Conservation (phyloP, 176 grass and related monocot species). For the Panicum miliaceum region DNA sequence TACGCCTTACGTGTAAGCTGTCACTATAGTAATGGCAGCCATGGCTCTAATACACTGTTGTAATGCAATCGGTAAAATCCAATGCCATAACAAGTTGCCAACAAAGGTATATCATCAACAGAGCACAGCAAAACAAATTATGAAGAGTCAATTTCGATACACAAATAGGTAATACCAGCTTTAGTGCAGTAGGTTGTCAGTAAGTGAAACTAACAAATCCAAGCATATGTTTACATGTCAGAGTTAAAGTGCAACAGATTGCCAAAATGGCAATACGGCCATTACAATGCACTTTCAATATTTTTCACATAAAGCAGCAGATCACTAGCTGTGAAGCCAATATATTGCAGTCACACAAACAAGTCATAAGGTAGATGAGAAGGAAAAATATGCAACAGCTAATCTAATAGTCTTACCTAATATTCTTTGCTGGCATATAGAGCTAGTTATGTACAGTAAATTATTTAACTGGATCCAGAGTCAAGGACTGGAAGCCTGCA, state of each 20-base stretch:
- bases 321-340: conserved; percentile 24
- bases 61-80: background rate
- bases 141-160: background rate
- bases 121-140: background rate
- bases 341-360: conserved; percentile 28
- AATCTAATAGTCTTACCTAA: conserved; percentile 28
- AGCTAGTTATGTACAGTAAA: conserved; percentile 12
- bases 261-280: background rate
- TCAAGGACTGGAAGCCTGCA: conserved; percentile 93
- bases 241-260: background rate
- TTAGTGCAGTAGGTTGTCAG: background rate
- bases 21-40: background rate
- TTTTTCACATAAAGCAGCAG: conserved; percentile 29
- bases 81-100: background rate
- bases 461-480: conserved; percentile 64
- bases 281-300: background rate
- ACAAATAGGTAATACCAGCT: background rate
- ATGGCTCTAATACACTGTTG: background rate
- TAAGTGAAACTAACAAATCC: conserved; percentile 11
- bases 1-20: conserved; percentile 1
- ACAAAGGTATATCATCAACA: background rate
- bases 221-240: background rate
- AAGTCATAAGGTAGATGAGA: conserved; percentile 24
- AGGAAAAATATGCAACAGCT: conserved; percentile 26
- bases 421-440: conserved; percentile 19